Evolutionary conservation across 805 yeast genomes (phyloP).

Genomic region (Nakazawaea populi): DNA sequence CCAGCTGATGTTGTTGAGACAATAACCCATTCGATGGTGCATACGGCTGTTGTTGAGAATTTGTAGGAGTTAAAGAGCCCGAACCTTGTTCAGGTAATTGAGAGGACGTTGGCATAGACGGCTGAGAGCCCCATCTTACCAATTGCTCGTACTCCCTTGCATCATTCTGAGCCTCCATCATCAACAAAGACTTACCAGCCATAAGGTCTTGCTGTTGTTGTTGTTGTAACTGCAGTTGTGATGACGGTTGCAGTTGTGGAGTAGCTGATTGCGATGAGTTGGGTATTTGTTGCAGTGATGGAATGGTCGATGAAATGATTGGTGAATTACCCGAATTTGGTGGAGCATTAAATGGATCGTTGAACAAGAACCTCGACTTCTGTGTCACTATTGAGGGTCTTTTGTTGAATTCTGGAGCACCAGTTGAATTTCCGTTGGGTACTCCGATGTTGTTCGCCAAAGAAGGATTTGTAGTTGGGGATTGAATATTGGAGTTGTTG

Average conservation of each 20-base stretch:
- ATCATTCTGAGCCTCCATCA: slow-evolving; percentile 42
- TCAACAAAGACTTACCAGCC: slow-evolving; percentile 36
- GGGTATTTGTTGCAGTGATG: slow-evolving; percentile 10
- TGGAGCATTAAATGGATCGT: slow-evolving; percentile 46
- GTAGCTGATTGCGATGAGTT: background rate
- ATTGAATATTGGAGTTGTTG: slow-evolving; percentile 11
- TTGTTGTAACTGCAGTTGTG: slow-evolving; percentile 11
- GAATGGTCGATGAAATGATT: slow-evolving; percentile 4
- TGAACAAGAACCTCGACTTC: slow-evolving; percentile 63
- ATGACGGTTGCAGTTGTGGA: slow-evolving; percentile 2
- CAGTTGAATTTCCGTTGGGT: background rate
- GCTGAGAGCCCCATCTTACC: slow-evolving; percentile 26
- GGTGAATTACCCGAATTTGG: slow-evolving; percentile 13
- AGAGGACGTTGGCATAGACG: background rate
- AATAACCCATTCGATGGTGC: background rate
- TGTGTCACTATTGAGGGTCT: slow-evolving; percentile 52
- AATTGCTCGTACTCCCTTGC: slow-evolving; percentile 41
- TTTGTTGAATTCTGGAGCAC: slow-evolving; percentile 21
- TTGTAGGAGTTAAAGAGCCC: slow-evolving; percentile 8
- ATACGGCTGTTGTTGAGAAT: background rate
- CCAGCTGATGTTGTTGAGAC: slow-evolving; percentile 10
- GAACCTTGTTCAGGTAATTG: slow-evolving; percentile 7
- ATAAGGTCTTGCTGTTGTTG: slow-evolving; percentile 17
- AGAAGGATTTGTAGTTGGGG: slow-evolving; percentile 11
- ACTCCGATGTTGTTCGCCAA: background rate